Conservation (phyloP, 208 protist genomes). For the Acanthamoeba triangularis region DNA sequence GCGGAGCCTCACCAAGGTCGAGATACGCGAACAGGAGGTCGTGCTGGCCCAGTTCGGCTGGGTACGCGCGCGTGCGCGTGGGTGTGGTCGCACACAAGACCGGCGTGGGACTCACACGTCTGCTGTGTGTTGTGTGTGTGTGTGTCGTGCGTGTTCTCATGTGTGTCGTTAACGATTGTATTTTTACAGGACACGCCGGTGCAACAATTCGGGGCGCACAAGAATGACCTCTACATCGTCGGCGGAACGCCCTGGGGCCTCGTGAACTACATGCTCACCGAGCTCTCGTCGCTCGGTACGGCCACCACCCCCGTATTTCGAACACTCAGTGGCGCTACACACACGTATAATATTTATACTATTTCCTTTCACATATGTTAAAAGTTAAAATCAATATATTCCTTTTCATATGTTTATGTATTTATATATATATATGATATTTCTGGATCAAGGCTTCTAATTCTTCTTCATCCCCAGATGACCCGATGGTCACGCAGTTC, state of each 20-base stretch:
- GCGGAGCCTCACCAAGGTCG: constrained; percentile 6
- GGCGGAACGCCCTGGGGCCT: constrained; percentile 26
- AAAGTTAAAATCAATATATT: too few species aligned
- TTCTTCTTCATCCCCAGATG: not conserved
- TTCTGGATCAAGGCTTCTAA: not conserved
- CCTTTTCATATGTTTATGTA: too few species aligned
- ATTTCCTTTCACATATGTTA: too few species aligned
- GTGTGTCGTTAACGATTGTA: not conserved
- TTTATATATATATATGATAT: too few species aligned
- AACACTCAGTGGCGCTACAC: not conserved
- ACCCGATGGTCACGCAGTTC: constrained; percentile 40
- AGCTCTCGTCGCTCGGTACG: constrained; percentile 9
- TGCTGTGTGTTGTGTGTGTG: too few species aligned
- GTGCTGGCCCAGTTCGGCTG: constrained; percentile 7
- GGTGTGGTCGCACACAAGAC: not conserved
- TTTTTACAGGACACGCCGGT: not conserved
- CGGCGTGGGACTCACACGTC: not conserved
- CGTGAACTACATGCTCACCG: constrained; percentile 57
- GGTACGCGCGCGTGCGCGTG: not conserved
- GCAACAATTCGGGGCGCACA: not conserved
- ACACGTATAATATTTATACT: not conserved
- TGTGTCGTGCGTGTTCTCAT: not conserved
- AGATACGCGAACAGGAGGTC: constrained; percentile 25
- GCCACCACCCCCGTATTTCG: not conserved
- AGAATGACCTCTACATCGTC: not conserved